Evolutionary conservation across 2,329 filamentous ascomycete genomes (phyloP).

Genomic region (Sporothrix mexicana): DNA sequence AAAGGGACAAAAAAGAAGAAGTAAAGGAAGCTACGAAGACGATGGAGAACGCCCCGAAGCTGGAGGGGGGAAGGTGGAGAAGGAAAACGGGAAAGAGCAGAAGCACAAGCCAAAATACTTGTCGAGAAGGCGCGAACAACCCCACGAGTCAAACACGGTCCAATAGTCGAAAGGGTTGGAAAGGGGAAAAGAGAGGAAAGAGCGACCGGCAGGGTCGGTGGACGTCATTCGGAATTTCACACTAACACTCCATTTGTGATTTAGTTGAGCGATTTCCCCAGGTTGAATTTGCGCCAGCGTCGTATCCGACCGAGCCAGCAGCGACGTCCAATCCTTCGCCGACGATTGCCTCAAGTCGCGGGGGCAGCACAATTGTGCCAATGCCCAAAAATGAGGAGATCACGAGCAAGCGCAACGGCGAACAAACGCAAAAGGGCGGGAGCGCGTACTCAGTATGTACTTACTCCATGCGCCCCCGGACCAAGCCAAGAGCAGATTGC

Average conservation of each 20-base stretch:
- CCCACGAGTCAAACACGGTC: constrained; percentile 22
- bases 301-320: not conserved
- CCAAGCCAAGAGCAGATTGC: not conserved
- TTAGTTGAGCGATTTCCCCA: not conserved
- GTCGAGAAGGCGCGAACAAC: constrained; percentile 9
- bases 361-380: not conserved
- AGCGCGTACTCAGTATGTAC: no score
- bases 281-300: not conserved
- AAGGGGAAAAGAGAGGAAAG: not conserved
- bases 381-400: not conserved
- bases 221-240: constrained; percentile 28
- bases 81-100: constrained; percentile 17
- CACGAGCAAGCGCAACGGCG: not conserved
- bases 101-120: constrained; percentile 30
- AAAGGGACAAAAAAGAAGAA: not conserved
- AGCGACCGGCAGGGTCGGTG: constrained; percentile 27
- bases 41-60: constrained; percentile 18
- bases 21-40: constrained; percentile 4
- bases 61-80: constrained; percentile 16
- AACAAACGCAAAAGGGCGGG: not conserved
- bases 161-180: constrained; percentile 5
- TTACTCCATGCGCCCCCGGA: not conserved
- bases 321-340: not conserved
- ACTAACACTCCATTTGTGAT: not conserved
- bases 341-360: not conserved